Conservation (phyloP, 1,284 basidiomycete genomes). For the Somion occarium region DNA sequence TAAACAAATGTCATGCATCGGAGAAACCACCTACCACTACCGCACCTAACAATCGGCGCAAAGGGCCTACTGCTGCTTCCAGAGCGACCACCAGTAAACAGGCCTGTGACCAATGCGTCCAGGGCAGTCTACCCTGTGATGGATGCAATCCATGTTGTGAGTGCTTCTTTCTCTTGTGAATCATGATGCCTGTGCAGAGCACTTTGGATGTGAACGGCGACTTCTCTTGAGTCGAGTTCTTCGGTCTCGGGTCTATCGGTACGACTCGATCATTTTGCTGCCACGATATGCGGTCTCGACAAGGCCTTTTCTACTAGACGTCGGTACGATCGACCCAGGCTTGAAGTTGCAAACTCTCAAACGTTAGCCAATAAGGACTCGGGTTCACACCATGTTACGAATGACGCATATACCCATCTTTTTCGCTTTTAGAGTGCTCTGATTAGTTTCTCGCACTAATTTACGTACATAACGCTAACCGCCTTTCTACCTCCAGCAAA, state of each 20-base stretch:
- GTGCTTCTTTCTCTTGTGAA: conserved; percentile 29
- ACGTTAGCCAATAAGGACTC: not conserved
- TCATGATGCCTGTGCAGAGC: conserved; percentile 1
- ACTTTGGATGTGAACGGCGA: not conserved
- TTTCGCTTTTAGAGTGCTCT: not conserved
- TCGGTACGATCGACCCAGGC: too few species aligned
- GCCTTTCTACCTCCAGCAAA: conserved; percentile 47
- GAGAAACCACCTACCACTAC: conserved; percentile 55
- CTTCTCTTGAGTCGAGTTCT: not conserved
- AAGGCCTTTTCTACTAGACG: too few species aligned
- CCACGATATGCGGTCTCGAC: too few species aligned
- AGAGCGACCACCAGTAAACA: conserved; percentile 75
- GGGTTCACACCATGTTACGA: not conserved
- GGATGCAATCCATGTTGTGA: conserved; percentile 75
- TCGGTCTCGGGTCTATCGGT: too few species aligned
- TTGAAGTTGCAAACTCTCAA: not conserved
- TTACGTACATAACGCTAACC: too few species aligned
- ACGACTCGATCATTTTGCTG: too few species aligned
- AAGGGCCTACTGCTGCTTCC: conserved; percentile 56
- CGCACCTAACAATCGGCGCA: conserved; percentile 39
- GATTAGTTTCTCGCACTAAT: not conserved
- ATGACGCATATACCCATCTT: not conserved
- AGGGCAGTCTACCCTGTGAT: conserved; percentile 76
- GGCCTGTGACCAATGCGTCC: conserved; percentile 84
- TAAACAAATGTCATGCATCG: conserved; percentile 84